Conservation (phyloP, 257 asterid species). For the Ophiorrhiza pumila region DNA sequence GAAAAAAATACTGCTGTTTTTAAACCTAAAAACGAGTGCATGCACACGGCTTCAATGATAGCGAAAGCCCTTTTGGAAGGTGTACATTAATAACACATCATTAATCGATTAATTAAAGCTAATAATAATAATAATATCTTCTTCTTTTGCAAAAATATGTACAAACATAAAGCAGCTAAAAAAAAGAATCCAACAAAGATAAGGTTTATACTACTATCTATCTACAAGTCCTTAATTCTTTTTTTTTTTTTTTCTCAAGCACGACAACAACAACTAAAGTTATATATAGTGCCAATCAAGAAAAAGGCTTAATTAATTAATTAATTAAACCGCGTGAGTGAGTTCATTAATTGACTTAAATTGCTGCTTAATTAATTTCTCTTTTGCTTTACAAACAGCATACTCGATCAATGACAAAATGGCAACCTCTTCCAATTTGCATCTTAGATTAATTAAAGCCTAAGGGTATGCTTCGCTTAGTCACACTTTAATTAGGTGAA, state of each 20-base stretch:
- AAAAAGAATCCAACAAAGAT: neutral
- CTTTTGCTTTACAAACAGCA: neutral
- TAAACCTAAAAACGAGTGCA: neutral
- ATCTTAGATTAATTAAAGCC: too few species aligned
- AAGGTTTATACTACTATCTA: neutral
- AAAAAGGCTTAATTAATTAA: neutral
- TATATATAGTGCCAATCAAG: neutral
- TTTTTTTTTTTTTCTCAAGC: too few species aligned
- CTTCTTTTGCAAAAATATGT: neutral
- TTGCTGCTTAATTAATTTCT: neutral
- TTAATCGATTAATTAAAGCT: neutral
- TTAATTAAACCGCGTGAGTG: too few species aligned
- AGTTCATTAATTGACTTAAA: neutral
- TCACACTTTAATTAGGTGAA: too few species aligned
- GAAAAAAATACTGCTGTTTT: slow-evolving; percentile 2
- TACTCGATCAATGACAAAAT: neutral
- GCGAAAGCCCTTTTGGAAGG: slow-evolving; percentile 13
- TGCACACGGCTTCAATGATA: slow-evolving; percentile 29
- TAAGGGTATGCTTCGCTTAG: too few species aligned
- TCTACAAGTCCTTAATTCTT: too few species aligned
- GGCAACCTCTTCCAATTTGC: too few species aligned
- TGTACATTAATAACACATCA: neutral
- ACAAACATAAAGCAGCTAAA: neutral
- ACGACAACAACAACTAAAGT: neutral
- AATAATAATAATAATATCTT: neutral